Evolutionary conservation across 2,329 filamentous ascomycete species (phyloP), one percentile per base, ranked within the genome.

Genomic region (Fusarium sp.): DNA sequence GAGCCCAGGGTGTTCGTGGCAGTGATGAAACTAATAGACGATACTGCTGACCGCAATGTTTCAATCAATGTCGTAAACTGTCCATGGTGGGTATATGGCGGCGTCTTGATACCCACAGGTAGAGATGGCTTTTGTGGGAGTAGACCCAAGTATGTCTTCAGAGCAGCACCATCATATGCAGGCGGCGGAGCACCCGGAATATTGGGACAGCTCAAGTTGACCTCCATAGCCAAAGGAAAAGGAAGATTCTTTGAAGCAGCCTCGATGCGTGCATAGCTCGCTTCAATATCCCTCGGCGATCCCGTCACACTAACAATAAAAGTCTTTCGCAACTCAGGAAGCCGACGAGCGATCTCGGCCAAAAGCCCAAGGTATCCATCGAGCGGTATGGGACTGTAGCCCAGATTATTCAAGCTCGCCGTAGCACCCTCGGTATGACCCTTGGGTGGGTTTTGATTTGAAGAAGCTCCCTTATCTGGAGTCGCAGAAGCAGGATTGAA

Each of bases 131-230:
- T 66, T 0, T 66, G 39, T 0, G 81, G 78, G 1, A 92, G 78
- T 0, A 80, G 79, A 3, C 70, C 67, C 3, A 94, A 79, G 65
- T 93, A 93, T 8, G 78, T 77, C 0, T 76, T 67, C 5, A 94
- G 76, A 0, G 84, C 80, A 0, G 69, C 68, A 0, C 81, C 77
- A 10, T 86, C 84, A 76, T 94, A 94, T 0, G 92, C 92, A 8
- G 92, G 91, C 2, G 92, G 92, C 1, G 92, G 89, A 46, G 86
- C 85, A 20, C 82, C 81, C 0, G 86, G 83, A 49, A 94, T 94
- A 73, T 95, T 94, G 0, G 92, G 92, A 71, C 92, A 94, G 31
- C 88, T 91, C 29, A 94, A 86, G 75, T 95, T 95, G 73, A 94
- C 83, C 78, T 95, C 92, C 82, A 94, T 87, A 20, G 89, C 89